phyloP scores from a whole-genome alignment of 1,139 yeast species.

The Nakaseomyces kungkrabaensis region DNA sequence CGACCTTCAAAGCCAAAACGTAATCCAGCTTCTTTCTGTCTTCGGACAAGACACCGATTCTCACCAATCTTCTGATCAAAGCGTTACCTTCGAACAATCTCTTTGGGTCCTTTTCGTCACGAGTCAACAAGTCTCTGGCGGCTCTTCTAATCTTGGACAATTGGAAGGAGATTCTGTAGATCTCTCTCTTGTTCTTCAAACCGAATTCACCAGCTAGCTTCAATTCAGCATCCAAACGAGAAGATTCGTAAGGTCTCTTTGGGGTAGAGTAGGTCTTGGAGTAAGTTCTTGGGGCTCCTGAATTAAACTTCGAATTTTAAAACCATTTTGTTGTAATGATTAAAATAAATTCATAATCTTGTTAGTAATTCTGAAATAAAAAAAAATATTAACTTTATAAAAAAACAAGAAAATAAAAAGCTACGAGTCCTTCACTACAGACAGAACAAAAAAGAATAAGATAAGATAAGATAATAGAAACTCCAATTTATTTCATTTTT shows the following conservation, averaged over 20 bases:
- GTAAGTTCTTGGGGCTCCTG: constrained; percentile 97
- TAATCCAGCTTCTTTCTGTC: constrained; percentile 99
- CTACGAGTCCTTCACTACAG: too few relatives aligned
- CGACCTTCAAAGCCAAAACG: constrained; percentile 92
- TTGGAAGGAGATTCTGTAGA: constrained; percentile 59
- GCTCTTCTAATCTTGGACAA: constrained; percentile 99
- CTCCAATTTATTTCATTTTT: too few relatives aligned
- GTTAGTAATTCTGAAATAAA: not conserved
- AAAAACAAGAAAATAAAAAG: too few relatives aligned
- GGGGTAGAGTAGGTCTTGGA: constrained; percentile 99
- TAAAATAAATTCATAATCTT: not conserved
- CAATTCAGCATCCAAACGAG: constrained; percentile 98
- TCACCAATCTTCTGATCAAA: constrained; percentile 42
- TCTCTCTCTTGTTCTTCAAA: constrained; percentile 99
- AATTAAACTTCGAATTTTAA: not conserved
- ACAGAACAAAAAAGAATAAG: too few relatives aligned
- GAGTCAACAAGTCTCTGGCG: constrained; percentile 99
- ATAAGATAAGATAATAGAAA: too few relatives aligned
- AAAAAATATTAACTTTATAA: not conserved
- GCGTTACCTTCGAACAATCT: constrained; percentile 99
- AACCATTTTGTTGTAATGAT: not conserved
- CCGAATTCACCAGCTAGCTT: constrained; percentile 99
- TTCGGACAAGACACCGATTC: constrained; percentile 95
- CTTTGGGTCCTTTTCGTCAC: constrained; percentile 99
- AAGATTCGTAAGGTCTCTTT: constrained; percentile 94